Conservation (phyloP, 2,329 filamentous ascomycete genomes). For the Alternaria angustiovoidea region DNA sequence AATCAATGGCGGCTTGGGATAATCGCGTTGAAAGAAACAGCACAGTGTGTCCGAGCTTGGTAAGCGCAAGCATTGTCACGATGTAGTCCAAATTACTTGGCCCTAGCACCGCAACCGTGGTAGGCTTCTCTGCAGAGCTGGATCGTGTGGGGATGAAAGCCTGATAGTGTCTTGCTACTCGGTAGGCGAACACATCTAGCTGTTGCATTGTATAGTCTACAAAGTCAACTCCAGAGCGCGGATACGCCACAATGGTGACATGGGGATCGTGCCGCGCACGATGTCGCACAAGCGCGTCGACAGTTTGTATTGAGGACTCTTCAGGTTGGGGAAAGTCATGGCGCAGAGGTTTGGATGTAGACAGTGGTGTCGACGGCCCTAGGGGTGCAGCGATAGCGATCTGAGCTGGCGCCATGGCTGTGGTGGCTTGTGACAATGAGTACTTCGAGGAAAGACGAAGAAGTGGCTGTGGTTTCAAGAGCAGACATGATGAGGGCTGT, state of each 20-base stretch:
- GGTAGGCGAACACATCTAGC: slow-evolving; percentile 54
- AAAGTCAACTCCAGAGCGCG: slow-evolving; percentile 55
- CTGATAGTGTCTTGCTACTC: slow-evolving; percentile 33
- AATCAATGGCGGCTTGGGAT: slow-evolving; percentile 60
- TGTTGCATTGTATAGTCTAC: slow-evolving; percentile 58
- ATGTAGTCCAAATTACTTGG: slow-evolving; percentile 65
- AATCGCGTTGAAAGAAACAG: slow-evolving; percentile 65
- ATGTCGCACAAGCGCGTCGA: slow-evolving; percentile 53
- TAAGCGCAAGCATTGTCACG: slow-evolving; percentile 63
- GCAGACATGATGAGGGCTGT: background rate
- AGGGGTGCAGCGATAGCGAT: slow-evolving; percentile 22
- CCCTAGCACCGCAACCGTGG: slow-evolving; percentile 60
- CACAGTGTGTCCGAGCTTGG: slow-evolving; percentile 64
- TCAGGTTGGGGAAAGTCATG: background rate
- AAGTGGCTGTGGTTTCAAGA: background rate
- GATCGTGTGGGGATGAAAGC: slow-evolving; percentile 27
- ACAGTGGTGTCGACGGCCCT: slow-evolving; percentile 5
- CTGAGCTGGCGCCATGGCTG: slow-evolving; percentile 31
- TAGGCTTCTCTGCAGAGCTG: slow-evolving; percentile 24
- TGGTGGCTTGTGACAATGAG: background rate
- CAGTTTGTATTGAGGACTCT: slow-evolving; percentile 34
- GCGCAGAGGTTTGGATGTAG: background rate
- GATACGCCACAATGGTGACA: slow-evolving; percentile 55
- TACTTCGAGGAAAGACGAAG: background rate
- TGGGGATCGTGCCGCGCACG: slow-evolving; percentile 48